These are phyloP conservation scores for Dicorynia guianensis DNA, from an alignment of 306 rosid species.

Conservation along the genomic window DNA sequence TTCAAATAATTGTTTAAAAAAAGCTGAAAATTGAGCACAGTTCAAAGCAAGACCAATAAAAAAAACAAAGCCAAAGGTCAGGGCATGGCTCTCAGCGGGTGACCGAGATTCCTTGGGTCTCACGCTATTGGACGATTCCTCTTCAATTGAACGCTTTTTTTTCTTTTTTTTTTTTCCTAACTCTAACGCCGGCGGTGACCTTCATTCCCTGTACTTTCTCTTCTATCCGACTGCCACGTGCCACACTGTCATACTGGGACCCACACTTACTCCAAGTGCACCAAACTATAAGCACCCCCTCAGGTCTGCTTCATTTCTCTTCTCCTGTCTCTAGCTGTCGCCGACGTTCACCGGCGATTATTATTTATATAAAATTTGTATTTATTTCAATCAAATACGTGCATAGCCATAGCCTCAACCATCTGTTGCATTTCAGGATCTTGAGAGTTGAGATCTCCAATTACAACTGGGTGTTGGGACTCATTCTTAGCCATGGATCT, in stretches of 20 bases:
- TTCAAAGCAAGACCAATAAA: too few species aligned
- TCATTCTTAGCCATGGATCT: constrained; percentile 39
- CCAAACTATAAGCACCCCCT: neutral
- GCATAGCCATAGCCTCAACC: neutral
- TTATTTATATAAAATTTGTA: neutral
- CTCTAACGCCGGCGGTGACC: neutral
- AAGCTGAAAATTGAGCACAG: too few species aligned
- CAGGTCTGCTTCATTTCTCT: neutral
- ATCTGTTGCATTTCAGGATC: neutral
- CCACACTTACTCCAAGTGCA: constrained; percentile 35
- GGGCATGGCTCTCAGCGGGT: constrained; percentile 4
- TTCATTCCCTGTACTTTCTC: constrained; percentile 5
- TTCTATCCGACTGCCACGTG: constrained; percentile 24
- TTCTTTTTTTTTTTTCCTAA: neutral
- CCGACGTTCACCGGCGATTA: constrained; percentile 43
- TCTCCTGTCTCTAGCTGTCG: constrained; percentile 48
- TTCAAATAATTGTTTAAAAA: too few species aligned
- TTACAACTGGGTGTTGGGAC: constrained; percentile 11
- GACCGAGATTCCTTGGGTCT: neutral
- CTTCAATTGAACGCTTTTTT: too few species aligned
- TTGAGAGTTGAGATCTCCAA: neutral
- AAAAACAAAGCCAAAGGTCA: too few species aligned
- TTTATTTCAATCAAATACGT: too few species aligned
- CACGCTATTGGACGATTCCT: too few species aligned
- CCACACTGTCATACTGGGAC: constrained; percentile 16